These are phyloP conservation scores for Orbilia blumenaviensis DNA, from an alignment of 2,329 filamentous ascomycete genomes.

Conservation along the genomic window DNA sequence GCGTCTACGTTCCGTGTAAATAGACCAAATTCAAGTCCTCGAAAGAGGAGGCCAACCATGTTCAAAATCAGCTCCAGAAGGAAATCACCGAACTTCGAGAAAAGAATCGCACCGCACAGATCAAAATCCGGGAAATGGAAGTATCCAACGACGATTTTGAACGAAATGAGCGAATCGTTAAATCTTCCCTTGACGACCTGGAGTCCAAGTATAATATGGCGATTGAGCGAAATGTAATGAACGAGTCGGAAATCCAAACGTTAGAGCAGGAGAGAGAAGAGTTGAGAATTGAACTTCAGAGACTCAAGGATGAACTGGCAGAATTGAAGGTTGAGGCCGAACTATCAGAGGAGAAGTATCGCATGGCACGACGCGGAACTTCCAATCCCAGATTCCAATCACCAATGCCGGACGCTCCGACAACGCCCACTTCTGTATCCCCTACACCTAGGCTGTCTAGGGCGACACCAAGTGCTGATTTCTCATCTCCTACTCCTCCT, in stretches of 20 bases:
- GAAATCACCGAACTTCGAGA: conserved; percentile 94
- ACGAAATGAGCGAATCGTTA: conserved; percentile 92
- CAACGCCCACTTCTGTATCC: conserved; percentile 81
- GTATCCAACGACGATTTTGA: conserved; percentile 99
- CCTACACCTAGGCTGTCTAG: conserved; percentile 74
- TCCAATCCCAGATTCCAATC: conserved; percentile 66
- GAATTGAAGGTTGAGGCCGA: conserved; percentile 95
- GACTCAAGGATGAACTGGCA: conserved; percentile 86
- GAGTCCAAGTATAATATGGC: conserved; percentile 96
- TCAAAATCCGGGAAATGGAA: conserved; percentile 91
- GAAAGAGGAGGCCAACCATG: conserved; percentile 83
- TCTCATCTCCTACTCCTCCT: conserved; percentile 80
- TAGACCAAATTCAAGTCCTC: conserved; percentile 96
- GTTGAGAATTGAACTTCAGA: conserved; percentile 88
- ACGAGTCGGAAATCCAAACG: conserved; percentile 92
- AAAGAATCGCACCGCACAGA: conserved; percentile 78
- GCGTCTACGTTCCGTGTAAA: neutral
- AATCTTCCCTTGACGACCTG: conserved; percentile 93
- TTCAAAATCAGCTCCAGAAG: conserved; percentile 88
- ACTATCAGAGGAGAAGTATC: conserved; percentile 86
- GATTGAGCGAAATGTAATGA: conserved; percentile 88
- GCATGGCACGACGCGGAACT: conserved; percentile 60
- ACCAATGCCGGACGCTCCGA: conserved; percentile 78
- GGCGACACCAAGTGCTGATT: conserved; percentile 68
- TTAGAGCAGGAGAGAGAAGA: conserved; percentile 91